A percentile compares a stretch with the other conserved stretches of the same genome.
Evolutionary conservation across 2,329 filamentous ascomycete genomes (phyloP).

Genomic region (Cercospora sojina): DNA sequence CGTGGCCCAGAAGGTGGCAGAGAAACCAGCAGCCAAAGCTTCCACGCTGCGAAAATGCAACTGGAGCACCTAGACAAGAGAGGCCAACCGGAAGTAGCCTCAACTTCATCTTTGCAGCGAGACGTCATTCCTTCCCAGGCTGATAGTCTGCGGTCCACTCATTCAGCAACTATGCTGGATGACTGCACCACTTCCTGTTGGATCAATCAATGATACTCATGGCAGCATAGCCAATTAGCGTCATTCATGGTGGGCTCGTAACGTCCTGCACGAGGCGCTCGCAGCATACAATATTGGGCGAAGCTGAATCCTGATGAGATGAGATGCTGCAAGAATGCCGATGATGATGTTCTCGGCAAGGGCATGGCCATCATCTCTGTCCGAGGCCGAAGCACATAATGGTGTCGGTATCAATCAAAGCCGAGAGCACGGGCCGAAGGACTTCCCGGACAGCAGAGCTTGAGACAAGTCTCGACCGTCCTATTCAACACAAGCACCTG

Average conservation of each 20-base stretch:
- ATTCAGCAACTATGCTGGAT: neutral
- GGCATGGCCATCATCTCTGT: neutral
- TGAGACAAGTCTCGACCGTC: neutral
- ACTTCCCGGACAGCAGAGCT: neutral
- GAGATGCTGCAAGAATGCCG: neutral
- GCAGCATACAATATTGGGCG: too few relatives aligned
- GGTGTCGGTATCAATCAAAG: neutral
- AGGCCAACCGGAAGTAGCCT: neutral
- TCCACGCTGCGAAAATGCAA: neutral
- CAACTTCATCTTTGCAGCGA: neutral
- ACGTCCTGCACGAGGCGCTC: too few relatives aligned
- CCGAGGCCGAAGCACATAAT: neutral
- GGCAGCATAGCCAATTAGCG: neutral
- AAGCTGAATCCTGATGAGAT: neutral
- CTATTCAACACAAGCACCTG: neutral
- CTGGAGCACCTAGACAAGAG: neutral
- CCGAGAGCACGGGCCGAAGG: neutral
- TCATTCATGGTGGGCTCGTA: too few relatives aligned
- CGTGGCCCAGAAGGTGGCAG: neutral
- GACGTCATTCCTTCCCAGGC: neutral
- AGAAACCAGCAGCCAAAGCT: neutral
- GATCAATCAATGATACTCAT: neutral
- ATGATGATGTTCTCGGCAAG: neutral
- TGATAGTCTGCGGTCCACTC: neutral
- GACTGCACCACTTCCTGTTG: neutral